Conservation (phyloP, 208 protist species). For the Crithidia sp. region DNA sequence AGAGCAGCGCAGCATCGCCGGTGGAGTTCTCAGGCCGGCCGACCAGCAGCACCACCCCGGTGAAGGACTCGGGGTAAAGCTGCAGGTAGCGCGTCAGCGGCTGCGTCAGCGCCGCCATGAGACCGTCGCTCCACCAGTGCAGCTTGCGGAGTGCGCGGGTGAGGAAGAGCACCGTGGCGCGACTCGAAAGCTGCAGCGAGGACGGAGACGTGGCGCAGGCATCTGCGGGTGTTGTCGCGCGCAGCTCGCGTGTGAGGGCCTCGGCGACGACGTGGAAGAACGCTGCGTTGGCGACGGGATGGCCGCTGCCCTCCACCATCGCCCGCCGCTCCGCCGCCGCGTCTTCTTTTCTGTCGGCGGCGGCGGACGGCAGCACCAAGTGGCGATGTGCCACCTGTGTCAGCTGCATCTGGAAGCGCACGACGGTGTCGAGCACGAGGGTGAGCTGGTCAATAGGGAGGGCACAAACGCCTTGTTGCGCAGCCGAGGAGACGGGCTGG, state of each 20-base stretch:
- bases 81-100: conserved; percentile 49
- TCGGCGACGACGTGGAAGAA: conserved; percentile 44
- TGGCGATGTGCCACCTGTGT: conserved; percentile 10
- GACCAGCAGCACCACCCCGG: conserved; percentile 54
- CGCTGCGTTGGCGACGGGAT: conserved; percentile 48
- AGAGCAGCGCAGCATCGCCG: conserved; percentile 39
- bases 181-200: conserved; percentile 26
- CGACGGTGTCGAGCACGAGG: conserved; percentile 58
- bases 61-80: conserved; percentile 51
- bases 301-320: background rate
- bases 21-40: conserved; percentile 55
- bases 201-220: background rate
- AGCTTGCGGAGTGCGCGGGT: conserved; percentile 67
- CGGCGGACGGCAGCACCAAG: background rate
- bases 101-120: conserved; percentile 45
- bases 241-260: conserved; percentile 33
- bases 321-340: background rate
- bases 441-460: conserved; percentile 24
- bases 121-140: conserved; percentile 41
- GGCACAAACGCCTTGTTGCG: background rate
- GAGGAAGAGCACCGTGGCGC: conserved; percentile 66
- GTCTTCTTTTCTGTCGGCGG: background rate
- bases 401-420: conserved; percentile 48
- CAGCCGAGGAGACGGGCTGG: too few relatives aligned
- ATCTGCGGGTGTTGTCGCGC: background rate